A percentile compares a stretch with the other conserved stretches of the same genome.
These are phyloP conservation scores for Trichoderma oligosporum DNA, from an alignment of 2,329 filamentous ascomycete genomes.

Conservation along the genomic window DNA sequence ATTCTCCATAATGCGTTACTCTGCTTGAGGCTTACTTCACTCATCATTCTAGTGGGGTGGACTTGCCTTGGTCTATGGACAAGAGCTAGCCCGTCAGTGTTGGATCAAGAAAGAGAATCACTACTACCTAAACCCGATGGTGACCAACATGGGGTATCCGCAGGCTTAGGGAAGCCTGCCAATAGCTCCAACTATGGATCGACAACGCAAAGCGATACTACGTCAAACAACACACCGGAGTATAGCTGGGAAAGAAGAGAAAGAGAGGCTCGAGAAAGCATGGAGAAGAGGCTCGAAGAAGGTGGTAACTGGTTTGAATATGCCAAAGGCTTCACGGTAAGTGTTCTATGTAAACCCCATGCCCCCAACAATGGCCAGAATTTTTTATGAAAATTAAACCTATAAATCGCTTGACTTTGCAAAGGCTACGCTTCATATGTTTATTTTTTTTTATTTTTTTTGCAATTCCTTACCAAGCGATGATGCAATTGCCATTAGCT, in stretches of 20 bases:
- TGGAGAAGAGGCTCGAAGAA: conserved; percentile 66
- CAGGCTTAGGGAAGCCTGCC: conserved; percentile 21
- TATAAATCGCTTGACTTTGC: too few relatives aligned
- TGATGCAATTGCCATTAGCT: background rate
- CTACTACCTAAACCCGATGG: conserved; percentile 42
- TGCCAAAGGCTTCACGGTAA: conserved; percentile 64
- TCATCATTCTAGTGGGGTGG: conserved; percentile 33
- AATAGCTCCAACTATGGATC: conserved; percentile 41
- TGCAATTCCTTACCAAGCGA: background rate
- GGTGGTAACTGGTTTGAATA: conserved; percentile 76
- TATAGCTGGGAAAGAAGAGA: conserved; percentile 52
- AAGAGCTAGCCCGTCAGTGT: conserved; percentile 24
- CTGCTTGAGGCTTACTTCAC: conserved; percentile 20
- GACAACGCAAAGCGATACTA: conserved; percentile 37
- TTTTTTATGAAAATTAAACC: too few relatives aligned
- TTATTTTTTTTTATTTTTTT: background rate
- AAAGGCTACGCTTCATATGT: background rate
- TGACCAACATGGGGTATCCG: background rate
- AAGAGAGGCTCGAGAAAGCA: conserved; percentile 53
- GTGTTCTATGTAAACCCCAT: conserved; percentile 19
- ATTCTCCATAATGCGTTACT: conserved; percentile 27
- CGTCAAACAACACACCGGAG: conserved; percentile 43
- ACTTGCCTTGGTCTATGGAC: conserved; percentile 29
- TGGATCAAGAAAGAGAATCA: conserved; percentile 57
- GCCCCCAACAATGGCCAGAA: too few relatives aligned